Evolutionary conservation across 2,329 filamentous ascomycete genomes (phyloP).

Genomic region (Akanthomyces lecanii): DNA sequence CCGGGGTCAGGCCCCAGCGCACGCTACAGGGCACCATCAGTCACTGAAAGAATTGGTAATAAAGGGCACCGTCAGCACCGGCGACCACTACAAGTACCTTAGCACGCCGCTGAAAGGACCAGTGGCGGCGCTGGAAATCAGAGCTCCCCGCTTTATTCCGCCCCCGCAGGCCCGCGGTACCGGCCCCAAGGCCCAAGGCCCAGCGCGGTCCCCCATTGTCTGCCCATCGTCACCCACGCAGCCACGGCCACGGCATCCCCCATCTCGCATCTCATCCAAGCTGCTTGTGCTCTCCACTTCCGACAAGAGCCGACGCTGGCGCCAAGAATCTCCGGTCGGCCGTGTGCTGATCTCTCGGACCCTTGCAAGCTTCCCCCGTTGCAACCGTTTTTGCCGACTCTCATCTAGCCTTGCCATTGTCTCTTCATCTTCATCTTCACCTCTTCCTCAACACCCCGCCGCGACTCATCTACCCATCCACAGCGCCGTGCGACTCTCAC

Average conservation of each 20-base stretch:
- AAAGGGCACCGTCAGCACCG: neutral
- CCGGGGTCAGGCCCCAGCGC: too few relatives aligned
- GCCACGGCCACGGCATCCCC: conserved; percentile 62
- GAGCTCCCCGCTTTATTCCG: neutral
- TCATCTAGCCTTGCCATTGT: neutral
- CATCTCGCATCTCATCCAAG: neutral
- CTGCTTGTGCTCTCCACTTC: neutral
- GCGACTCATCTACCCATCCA: neutral
- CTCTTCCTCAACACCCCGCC: too few relatives aligned
- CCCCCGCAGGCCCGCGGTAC: neutral
- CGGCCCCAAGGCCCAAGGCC: too few relatives aligned
- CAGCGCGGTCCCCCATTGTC: too few relatives aligned
- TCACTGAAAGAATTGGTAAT: neutral
- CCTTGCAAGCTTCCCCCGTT: neutral
- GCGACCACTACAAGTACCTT: neutral
- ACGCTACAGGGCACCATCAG: too few relatives aligned
- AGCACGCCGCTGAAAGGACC: neutral
- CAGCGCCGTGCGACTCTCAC: neutral
- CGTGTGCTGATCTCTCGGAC: neutral
- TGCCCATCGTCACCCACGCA: too few relatives aligned
- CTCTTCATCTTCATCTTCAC: neutral
- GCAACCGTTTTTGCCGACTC: neutral
- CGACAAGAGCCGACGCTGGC: conserved; percentile 7
- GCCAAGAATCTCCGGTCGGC: conserved; percentile 4
- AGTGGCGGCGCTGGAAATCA: neutral